These are phyloP conservation scores for Ceratobasidium theobromae DNA, from an alignment of 1,284 basidiomycete genomes.

Conservation along the genomic window DNA sequence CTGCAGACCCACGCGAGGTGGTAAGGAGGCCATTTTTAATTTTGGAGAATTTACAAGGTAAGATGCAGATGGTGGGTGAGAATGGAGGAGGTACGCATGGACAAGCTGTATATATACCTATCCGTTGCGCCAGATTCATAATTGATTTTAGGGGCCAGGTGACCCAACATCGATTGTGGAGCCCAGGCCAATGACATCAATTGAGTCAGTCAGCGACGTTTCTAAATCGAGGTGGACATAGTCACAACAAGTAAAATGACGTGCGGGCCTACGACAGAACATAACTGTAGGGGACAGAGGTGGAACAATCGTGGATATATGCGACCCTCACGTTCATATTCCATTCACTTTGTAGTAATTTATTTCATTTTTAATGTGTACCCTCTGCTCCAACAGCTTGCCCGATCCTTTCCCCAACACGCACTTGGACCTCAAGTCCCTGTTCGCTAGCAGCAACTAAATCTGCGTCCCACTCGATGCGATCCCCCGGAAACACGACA, in stretches of 20 bases:
- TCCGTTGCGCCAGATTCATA: neutral
- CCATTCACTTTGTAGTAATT: too few relatives aligned
- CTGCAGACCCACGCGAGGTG: conserved; percentile 18
- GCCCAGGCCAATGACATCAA: conserved; percentile 15
- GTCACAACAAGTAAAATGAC: too few relatives aligned
- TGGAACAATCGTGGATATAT: neutral
- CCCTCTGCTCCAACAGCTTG: conserved; percentile 29
- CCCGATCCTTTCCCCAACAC: conserved; percentile 54
- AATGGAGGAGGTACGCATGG: neutral
- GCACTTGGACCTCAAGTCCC: conserved; percentile 70
- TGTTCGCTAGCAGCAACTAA: conserved; percentile 59
- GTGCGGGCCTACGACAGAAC: too few relatives aligned
- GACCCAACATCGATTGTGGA: neutral
- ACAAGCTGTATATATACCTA: conserved; percentile 2
- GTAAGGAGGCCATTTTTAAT: conserved; percentile 14
- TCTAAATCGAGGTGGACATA: neutral
- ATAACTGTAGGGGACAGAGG: too few relatives aligned
- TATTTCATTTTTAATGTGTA: neutral
- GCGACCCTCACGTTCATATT: too few relatives aligned
- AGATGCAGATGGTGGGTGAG: neutral
- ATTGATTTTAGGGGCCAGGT: neutral
- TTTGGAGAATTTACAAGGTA: neutral
- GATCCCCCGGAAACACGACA: conserved; percentile 60
- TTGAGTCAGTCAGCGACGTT: neutral
- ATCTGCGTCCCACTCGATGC: conserved; percentile 67